Conservation (phyloP, 805 yeast species). For the Cyberlindnera suaveolens region DNA sequence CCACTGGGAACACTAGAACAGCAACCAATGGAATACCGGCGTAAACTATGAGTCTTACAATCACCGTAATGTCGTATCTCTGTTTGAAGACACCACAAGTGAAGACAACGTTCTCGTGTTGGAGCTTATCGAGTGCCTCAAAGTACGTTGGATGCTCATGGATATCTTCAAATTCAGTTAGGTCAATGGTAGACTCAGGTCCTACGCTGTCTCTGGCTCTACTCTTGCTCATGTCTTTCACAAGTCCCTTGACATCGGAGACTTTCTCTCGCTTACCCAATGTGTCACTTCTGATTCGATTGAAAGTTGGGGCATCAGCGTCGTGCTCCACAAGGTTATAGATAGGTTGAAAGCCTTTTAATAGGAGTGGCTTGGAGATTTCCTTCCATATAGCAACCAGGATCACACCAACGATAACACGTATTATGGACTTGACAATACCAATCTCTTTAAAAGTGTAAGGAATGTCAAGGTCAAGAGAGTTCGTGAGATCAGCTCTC, state of each 20-base stretch:
- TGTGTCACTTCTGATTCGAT: conserved; percentile 21
- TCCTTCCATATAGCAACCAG: conserved; percentile 70
- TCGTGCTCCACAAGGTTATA: conserved; percentile 27
- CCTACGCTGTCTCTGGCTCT: conserved; percentile 17
- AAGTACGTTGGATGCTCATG: conserved; percentile 12
- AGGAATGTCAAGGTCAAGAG: conserved; percentile 31
- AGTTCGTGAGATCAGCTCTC: conserved; percentile 12
- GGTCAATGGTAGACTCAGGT: conserved; percentile 21
- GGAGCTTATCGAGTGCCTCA: conserved; percentile 18
- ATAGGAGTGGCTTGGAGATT: conserved; percentile 60
- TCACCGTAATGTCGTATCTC: conserved; percentile 67
- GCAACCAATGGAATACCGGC: conserved; percentile 69
- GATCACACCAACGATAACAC: conserved; percentile 58
- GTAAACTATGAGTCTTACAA: conserved; percentile 73
- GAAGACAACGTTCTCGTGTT: conserved; percentile 17
- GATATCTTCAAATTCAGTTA: conserved; percentile 19
- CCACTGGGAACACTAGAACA: conserved; percentile 28
- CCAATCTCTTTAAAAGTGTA: conserved; percentile 40
- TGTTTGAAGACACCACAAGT: conserved; percentile 47
- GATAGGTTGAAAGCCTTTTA: conserved; percentile 51
- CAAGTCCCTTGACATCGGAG: conserved; percentile 14
- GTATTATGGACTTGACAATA: conserved; percentile 29
- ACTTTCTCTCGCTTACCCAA: conserved; percentile 20
- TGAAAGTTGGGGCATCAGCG: conserved; percentile 11
- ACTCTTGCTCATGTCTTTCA: conserved; percentile 10